These are phyloP conservation scores for Blastocystis sp. DNA, from an alignment of 352 stramenopile genomes.

Conservation along the genomic window DNA sequence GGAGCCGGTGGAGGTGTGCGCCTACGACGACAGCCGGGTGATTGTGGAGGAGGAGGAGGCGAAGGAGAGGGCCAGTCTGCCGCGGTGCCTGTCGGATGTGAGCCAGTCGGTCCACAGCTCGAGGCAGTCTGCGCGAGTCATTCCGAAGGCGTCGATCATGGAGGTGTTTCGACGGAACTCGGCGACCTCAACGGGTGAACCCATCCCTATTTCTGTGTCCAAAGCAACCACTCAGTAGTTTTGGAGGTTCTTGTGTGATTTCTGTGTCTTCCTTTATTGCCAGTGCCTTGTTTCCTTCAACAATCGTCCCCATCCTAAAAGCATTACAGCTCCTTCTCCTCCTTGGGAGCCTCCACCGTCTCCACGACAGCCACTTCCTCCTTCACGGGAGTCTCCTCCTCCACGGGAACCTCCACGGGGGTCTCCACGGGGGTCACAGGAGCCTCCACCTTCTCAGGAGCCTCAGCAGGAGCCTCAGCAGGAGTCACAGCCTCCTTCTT, in stretches of 20 bases:
- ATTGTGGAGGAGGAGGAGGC: background rate
- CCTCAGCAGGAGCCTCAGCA: background rate
- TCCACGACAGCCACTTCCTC: background rate
- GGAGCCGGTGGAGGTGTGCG: background rate
- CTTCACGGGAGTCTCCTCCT: background rate
- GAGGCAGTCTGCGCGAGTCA: background rate
- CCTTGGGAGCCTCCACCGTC: background rate
- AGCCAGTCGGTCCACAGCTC: background rate
- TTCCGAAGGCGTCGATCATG: background rate
- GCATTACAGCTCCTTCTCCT: background rate
- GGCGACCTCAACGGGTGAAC: background rate
- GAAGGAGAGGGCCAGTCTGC: background rate
- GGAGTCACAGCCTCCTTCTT: background rate
- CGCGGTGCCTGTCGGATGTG: conserved; percentile 6
- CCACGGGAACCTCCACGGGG: background rate
- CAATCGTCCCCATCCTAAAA: background rate
- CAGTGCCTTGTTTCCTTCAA: background rate
- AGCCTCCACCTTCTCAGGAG: background rate
- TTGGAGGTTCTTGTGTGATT: background rate
- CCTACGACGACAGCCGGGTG: background rate
- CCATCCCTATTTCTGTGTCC: background rate
- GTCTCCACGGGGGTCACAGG: background rate
- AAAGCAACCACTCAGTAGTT: background rate
- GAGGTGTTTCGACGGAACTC: background rate
- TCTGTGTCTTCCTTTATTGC: background rate